A percentile compares a stretch with the other conserved stretches of the same genome.
Conservation (phyloP, 2,329 filamentous ascomycete genomes). For the Verticillium nonalfalfae region DNA sequence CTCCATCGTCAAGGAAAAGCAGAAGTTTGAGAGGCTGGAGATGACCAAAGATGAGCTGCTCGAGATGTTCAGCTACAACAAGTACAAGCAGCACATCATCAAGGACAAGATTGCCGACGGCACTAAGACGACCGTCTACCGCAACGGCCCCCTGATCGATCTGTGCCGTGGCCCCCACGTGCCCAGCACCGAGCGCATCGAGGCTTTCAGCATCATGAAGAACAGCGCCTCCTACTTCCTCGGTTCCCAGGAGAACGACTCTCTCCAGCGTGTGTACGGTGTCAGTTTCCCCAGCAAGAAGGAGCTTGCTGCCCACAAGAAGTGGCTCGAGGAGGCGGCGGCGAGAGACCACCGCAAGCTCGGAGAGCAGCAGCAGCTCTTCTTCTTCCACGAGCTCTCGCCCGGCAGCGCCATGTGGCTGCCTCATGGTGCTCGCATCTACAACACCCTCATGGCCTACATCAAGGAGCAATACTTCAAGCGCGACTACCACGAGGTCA, state of each 20-base stretch:
- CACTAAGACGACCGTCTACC: constrained; percentile 88
- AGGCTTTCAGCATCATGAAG: constrained; percentile 92
- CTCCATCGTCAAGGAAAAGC: constrained; percentile 92
- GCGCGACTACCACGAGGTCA: constrained; percentile 90
- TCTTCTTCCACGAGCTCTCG: constrained; percentile 94
- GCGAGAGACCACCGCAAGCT: constrained; percentile 94
- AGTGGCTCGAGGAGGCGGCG: constrained; percentile 94
- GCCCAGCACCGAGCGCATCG: constrained; percentile 75
- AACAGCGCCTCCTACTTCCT: constrained; percentile 77
- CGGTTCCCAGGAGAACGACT: constrained; percentile 88
- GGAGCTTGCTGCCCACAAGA: constrained; percentile 84
- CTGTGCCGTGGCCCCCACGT: constrained; percentile 93
- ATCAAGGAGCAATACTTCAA: constrained; percentile 86
- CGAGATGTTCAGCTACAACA: constrained; percentile 79
- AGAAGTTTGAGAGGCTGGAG: constrained; percentile 84
- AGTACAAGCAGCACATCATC: constrained; percentile 98
- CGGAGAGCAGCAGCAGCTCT: constrained; percentile 91
- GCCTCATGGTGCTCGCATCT: constrained; percentile 87
- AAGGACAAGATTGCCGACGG: constrained; percentile 85
- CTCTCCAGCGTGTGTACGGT: constrained; percentile 92
- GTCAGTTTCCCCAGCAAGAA: constrained; percentile 96
- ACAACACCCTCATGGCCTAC: constrained; percentile 79
- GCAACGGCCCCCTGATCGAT: constrained; percentile 90
- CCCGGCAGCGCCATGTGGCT: constrained; percentile 90
- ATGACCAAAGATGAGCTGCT: constrained; percentile 86